Conservation (phyloP, 176 grass and related monocot species). For the Otatea glauca region DNA sequence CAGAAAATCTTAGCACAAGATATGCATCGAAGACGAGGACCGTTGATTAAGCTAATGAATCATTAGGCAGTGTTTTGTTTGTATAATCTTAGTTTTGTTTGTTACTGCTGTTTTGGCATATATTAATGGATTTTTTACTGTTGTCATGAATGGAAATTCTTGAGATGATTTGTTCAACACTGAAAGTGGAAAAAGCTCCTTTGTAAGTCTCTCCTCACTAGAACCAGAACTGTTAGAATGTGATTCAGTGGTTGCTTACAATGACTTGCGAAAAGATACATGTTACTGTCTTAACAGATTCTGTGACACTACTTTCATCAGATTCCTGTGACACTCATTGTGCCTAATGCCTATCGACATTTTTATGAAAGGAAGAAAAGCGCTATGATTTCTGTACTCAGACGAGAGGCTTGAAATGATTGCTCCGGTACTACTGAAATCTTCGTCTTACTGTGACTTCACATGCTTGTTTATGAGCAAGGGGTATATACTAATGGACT, state of each 20-base stretch:
- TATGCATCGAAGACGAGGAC: background rate
- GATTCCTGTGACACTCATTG: background rate
- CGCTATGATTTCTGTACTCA: background rate
- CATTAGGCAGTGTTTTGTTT: constrained; percentile 46
- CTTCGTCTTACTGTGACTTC: background rate
- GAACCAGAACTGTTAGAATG: constrained; percentile 21
- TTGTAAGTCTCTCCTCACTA: constrained; percentile 13
- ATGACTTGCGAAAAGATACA: constrained; percentile 8
- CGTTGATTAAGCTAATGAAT: constrained; percentile 3
- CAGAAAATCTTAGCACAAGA: background rate
- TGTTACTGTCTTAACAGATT: constrained; percentile 2
- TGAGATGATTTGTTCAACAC: constrained; percentile 34
- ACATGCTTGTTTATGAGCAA: background rate
- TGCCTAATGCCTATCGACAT: background rate
- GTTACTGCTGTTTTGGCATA: constrained; percentile 35
- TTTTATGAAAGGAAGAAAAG: background rate
- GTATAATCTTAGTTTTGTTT: constrained; percentile 49
- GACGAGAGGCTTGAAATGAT: background rate
- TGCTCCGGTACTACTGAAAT: background rate
- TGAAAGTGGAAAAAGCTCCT: constrained; percentile 19
- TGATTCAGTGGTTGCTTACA: background rate
- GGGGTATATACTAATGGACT: background rate
- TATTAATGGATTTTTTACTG: constrained; percentile 39
- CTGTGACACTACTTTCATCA: background rate
- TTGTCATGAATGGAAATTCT: constrained; percentile 41